These are phyloP conservation scores for Capronia americana DNA, from an alignment of 2,329 filamentous ascomycete species.

Conservation along the genomic window DNA sequence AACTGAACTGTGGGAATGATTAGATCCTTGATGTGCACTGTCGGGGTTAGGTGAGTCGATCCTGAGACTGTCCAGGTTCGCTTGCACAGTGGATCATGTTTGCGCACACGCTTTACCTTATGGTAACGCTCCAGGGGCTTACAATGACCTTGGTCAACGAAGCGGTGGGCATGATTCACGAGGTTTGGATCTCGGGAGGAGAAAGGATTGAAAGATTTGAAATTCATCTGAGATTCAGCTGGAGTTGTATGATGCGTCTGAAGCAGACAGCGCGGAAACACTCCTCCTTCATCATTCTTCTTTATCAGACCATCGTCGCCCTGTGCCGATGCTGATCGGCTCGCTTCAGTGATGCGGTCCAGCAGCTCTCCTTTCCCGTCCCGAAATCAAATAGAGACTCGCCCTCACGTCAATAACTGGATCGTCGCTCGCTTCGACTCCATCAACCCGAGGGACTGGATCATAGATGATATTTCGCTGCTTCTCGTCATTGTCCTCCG, in stretches of 20 bases:
- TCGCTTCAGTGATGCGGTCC: slow-evolving; percentile 29
- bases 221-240: slow-evolving; percentile 1
- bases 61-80: too few relatives aligned
- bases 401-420: slow-evolving; percentile 64
- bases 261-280: neutral
- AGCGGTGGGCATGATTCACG: neutral
- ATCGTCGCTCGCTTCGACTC: slow-evolving; percentile 60
- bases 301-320: neutral
- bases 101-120: neutral
- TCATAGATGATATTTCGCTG: slow-evolving; percentile 65
- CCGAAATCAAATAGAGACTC: slow-evolving; percentile 62
- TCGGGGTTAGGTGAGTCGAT: neutral
- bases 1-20: too few relatives aligned
- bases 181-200: neutral
- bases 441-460: slow-evolving; percentile 62
- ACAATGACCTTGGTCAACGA: neutral
- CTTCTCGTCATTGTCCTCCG: slow-evolving; percentile 49
- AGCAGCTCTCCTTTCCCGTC: slow-evolving; percentile 59
- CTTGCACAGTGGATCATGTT: neutral
- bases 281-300: neutral
- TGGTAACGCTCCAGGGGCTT: neutral
- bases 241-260: neutral
- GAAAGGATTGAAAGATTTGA: neutral
- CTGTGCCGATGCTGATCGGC: too few relatives aligned
- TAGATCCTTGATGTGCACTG: neutral